These are phyloP conservation scores for Neoascochyta sp. DNA, from an alignment of 2,329 filamentous ascomycete species.

Conservation along the genomic window DNA sequence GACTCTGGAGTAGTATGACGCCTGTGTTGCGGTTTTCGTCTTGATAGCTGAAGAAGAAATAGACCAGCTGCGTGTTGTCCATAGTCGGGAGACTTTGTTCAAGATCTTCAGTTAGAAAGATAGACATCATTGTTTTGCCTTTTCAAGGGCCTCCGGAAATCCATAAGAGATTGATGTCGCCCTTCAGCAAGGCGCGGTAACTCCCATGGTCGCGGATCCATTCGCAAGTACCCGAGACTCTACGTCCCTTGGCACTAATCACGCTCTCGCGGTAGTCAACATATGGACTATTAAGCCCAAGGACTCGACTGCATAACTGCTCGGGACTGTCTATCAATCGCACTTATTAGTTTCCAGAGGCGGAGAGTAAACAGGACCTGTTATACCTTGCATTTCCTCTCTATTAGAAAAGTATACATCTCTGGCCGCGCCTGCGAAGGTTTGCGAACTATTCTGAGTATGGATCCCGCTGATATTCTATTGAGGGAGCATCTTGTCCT, in stretches of 20 bases:
- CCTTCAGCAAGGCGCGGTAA: slow-evolving; percentile 13
- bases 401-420: too few relatives aligned
- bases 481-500: too few relatives aligned
- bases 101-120: slow-evolving; percentile 25
- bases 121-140: slow-evolving; percentile 34
- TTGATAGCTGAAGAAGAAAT: slow-evolving; percentile 25
- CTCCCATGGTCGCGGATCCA: slow-evolving; percentile 19
- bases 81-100: slow-evolving; percentile 5
- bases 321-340: too few relatives aligned
- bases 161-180: slow-evolving; percentile 13
- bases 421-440: too few relatives aligned
- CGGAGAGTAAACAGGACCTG: too few relatives aligned
- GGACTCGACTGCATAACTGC: too few relatives aligned
- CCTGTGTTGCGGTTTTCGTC: slow-evolving; percentile 25
- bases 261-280: slow-evolving; percentile 10
- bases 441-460: too few relatives aligned
- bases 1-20: slow-evolving; percentile 17
- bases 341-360: too few relatives aligned
- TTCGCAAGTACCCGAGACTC: slow-evolving; percentile 21
- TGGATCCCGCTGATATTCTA: too few relatives aligned
- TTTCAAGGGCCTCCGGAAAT: slow-evolving; percentile 27
- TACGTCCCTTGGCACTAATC: slow-evolving; percentile 8
- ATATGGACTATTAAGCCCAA: too few relatives aligned
- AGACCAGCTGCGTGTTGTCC: slow-evolving; percentile 4
- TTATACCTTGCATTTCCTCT: too few relatives aligned